A percentile compares a stretch with the other conserved stretches of the same genome.
phyloP scores from a whole-genome alignment of 164 flowering plant genomes.

The Malania oleifera region DNA sequence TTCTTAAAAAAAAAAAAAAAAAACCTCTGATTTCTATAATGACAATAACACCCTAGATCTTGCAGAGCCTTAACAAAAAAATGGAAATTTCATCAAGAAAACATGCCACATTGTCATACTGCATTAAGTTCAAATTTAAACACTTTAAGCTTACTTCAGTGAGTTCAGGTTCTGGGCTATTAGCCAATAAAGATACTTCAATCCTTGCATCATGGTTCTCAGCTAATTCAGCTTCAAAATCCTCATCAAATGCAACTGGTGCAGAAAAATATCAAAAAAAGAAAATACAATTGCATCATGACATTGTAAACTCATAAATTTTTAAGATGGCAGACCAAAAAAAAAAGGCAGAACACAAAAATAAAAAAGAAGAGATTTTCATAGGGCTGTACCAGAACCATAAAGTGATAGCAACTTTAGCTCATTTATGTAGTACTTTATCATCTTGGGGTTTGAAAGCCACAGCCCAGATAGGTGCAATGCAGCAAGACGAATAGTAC shows the following conservation, averaged over 20 bases:
- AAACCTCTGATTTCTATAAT: too few relatives aligned
- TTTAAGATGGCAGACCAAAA: background rate
- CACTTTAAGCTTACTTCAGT: conserved; percentile 54
- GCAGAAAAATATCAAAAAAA: conserved; percentile 6
- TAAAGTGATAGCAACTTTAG: conserved; percentile 75
- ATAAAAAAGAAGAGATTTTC: too few relatives aligned
- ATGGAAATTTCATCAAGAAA: background rate
- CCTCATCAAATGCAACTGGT: conserved; percentile 99
- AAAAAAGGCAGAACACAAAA: background rate
- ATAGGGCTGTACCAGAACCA: conserved; percentile 69
- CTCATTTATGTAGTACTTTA: conserved; percentile 76
- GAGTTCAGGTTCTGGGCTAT: conserved; percentile 63
- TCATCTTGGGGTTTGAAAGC: conserved; percentile 60
- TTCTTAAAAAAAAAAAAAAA: too few relatives aligned
- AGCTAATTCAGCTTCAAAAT: conserved; percentile 84
- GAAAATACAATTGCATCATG: too few relatives aligned
- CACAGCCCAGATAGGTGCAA: conserved; percentile 88
- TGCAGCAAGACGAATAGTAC: conserved; percentile 98
- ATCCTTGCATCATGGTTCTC: conserved; percentile 70
- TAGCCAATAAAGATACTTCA: conserved; percentile 69
- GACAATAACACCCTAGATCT: too few relatives aligned
- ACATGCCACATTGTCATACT: background rate
- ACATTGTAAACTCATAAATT: too few relatives aligned
- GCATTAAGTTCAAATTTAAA: background rate
- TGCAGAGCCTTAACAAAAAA: too few relatives aligned